Percentiles rank a stretch among this genome's conserved stretches.
Evolutionary conservation across 805 yeast genomes (phyloP).

Genomic region (Metschnikowia lunata): DNA sequence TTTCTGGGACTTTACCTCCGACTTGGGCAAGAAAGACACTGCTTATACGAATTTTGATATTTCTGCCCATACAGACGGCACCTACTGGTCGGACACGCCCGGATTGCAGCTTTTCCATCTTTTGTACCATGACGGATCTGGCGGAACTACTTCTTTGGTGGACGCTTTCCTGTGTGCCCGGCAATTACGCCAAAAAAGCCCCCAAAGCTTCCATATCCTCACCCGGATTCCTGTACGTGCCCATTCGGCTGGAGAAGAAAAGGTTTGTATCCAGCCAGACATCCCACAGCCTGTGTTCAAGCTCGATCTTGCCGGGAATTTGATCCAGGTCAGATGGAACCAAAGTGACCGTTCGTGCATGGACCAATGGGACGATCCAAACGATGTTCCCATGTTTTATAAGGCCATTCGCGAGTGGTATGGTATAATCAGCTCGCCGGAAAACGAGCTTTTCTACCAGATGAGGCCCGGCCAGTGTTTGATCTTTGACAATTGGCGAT

Average conservation of each 20-base stretch:
- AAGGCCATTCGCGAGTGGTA: constrained; percentile 57
- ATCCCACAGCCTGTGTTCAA: constrained; percentile 55
- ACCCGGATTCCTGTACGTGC: constrained; percentile 54
- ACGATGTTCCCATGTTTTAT: constrained; percentile 51
- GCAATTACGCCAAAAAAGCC: constrained; percentile 41
- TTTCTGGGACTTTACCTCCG: constrained; percentile 74
- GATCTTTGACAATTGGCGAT: constrained; percentile 71
- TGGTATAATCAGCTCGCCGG: constrained; percentile 43
- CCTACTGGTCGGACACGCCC: constrained; percentile 71
- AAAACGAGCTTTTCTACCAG: constrained; percentile 50
- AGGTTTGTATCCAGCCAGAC: constrained; percentile 56
- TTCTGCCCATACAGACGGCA: constrained; percentile 67
- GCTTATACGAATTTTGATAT: constrained; percentile 69
- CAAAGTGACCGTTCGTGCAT: constrained; percentile 64
- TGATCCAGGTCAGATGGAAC: constrained; percentile 67
- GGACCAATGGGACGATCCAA: constrained; percentile 45
- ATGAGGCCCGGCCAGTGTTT: constrained; percentile 62
- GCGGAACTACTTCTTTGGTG: constrained; percentile 64
- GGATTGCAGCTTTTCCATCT: constrained; percentile 68
- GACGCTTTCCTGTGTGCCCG: constrained; percentile 64
- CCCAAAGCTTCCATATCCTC: constrained; percentile 49
- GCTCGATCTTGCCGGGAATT: constrained; percentile 46
- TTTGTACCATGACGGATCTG: constrained; percentile 57
- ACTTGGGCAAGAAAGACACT: constrained; percentile 61
- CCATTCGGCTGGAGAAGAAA: constrained; percentile 70